These are phyloP conservation scores for Claviceps quebecensis DNA, from an alignment of 2,329 filamentous ascomycete genomes.

Conservation along the genomic window DNA sequence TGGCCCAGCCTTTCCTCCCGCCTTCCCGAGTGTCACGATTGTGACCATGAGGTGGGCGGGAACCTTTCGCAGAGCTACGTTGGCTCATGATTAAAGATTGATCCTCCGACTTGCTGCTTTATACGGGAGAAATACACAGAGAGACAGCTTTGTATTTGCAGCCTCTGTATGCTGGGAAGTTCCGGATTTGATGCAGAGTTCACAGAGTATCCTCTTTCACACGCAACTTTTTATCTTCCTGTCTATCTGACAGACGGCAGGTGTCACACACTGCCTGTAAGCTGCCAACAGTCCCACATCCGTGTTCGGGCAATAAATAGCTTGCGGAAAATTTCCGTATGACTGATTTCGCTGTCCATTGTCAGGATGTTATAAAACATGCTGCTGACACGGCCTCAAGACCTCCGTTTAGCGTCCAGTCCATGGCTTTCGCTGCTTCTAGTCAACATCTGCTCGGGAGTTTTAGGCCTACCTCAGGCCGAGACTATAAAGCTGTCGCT, in stretches of 20 bases:
- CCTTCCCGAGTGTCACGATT: background rate
- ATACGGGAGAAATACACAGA: too few species aligned
- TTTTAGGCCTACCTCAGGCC: too few species aligned
- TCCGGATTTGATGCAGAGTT: background rate
- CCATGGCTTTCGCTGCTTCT: too few species aligned
- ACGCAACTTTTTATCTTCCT: background rate
- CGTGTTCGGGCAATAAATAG: too few species aligned
- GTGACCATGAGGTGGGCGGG: background rate
- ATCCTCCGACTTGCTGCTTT: background rate
- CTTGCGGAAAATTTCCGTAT: background rate
- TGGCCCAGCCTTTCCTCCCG: background rate
- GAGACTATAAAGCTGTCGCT: too few species aligned
- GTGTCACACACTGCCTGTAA: background rate
- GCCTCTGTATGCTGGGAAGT: background rate
- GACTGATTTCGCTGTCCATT: too few species aligned
- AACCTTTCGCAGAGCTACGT: background rate
- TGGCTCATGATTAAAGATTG: background rate
- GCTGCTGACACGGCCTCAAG: too few species aligned
- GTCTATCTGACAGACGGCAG: background rate
- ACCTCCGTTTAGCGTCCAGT: too few species aligned
- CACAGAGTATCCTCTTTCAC: background rate
- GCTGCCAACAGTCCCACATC: background rate
- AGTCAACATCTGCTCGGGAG: too few species aligned
- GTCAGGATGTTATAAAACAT: too few species aligned
- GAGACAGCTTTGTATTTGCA: background rate